Base-by-base conservation (phyloP, 75 land plant genomes). In the Picea sitchensis region DNA sequence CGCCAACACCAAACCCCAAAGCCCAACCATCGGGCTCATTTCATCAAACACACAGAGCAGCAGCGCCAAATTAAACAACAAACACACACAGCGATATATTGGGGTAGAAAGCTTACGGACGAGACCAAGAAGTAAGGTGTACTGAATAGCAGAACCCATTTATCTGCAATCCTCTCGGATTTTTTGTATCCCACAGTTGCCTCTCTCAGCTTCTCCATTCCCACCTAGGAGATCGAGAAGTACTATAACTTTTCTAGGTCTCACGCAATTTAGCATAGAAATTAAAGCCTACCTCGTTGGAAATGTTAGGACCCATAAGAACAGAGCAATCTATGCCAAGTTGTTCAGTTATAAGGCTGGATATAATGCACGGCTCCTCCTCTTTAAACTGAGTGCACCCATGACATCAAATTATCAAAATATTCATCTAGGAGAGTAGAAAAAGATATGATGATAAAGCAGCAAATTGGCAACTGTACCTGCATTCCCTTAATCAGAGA, bases 401-500 rank as follows among this genome's bases (percentile, higher is more conserved):
- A 78, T 32, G n/a, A 59, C 31, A 64, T 76, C 38, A 76, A 56
- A 31, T 56, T 23, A 8, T 2, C 51, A 47, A 6, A 47, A 5
- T 47, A 5, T 47, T 47, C 7, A 6, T 47, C 0, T 47, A 47
- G 51, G 1, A 47, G 51, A 47, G 6, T 7, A 5, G 7, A 8
- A 47, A 47, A 47, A 6, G 0, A 47, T 7, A 47, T 7, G 51
- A 47, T 47, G 51, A 47, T 7, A 47, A 47, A 47, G 51, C 8
- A 47, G 8, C 51, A 47, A 47, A 47, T 3, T 31, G 0, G n/a
- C 4, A 14, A 59, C 14, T 62, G 59, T 77, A 86, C 93, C 85
- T 96, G 91, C 96, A 96, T 96, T 26, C 98, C 96, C 85, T 96
- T 96, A 44, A 92, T 89, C 2, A 96, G 88, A 21, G 98, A 96